phyloP scores from a whole-genome alignment of 2,329 filamentous ascomycete genomes.

The Ophiostoma piceae region DNA sequence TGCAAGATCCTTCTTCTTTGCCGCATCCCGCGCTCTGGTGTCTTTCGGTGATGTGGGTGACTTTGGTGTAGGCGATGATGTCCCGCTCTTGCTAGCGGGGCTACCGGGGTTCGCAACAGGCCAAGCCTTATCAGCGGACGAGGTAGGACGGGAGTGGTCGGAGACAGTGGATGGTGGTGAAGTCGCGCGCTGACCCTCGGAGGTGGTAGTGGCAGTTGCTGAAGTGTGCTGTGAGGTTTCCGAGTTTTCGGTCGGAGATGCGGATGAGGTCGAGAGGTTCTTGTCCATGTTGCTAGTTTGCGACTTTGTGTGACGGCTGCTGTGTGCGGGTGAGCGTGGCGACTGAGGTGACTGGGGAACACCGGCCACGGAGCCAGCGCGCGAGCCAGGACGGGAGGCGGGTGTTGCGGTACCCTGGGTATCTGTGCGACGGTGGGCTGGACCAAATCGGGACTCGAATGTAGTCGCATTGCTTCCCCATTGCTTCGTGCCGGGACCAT shows the following conservation, averaged over 20 bases:
- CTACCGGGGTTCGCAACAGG: conserved; percentile 7
- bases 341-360: conserved; percentile 26
- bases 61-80: not conserved
- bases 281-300: conserved; percentile 20
- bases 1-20: conserved; percentile 33
- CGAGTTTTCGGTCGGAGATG: conserved; percentile 17
- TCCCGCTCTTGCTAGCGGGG: not conserved
- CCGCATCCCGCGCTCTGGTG: conserved; percentile 20
- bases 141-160: conserved; percentile 5
- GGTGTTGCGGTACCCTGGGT: not conserved
- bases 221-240: not conserved
- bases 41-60: not conserved
- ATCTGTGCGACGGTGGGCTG: conserved; percentile 26
- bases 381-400: not conserved
- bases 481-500: conserved; percentile 36
- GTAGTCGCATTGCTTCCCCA: conserved; percentile 42
- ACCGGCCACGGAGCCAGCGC: not conserved
- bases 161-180: conserved; percentile 19
- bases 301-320: conserved; percentile 9
- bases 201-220: not conserved
- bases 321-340: conserved; percentile 14
- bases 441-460: conserved; percentile 40
- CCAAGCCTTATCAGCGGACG: conserved; percentile 14
- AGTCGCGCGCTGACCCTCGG: not conserved
- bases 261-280: conserved; percentile 23